phyloP scores from a whole-genome alignment of 1,139 yeast genomes.

The Scheffersomyces illinoinensis region DNA sequence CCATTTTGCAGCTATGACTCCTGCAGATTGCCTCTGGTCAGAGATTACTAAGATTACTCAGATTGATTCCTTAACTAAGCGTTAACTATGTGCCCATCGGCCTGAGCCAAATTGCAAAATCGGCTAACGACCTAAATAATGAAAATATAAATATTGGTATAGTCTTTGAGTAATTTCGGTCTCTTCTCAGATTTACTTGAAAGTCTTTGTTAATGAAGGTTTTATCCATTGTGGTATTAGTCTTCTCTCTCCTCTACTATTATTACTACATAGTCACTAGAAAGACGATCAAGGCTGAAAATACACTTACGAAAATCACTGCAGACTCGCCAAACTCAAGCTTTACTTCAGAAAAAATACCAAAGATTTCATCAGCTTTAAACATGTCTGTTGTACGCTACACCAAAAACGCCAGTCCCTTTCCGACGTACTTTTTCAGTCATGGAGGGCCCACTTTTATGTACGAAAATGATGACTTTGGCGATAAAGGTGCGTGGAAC shows the following conservation, averaged over 20 bases:
- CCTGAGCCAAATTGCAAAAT: not conserved
- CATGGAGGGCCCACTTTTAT: slow-evolving; percentile 83
- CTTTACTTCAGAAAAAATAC: not conserved
- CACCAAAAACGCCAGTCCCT: slow-evolving; percentile 23
- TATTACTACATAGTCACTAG: not conserved
- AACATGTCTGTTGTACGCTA: slow-evolving; percentile 1
- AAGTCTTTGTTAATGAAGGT: not conserved
- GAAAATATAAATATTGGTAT: not conserved
- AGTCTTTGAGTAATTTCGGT: not conserved
- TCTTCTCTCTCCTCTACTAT: not conserved
- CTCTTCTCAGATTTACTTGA: not conserved
- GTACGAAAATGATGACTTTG: slow-evolving; percentile 43
- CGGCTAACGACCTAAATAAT: not conserved
- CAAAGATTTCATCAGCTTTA: not conserved
- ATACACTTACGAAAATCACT: not conserved
- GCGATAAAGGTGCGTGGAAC: slow-evolving; percentile 62
- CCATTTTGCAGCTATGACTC: not conserved
- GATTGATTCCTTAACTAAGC: not conserved
- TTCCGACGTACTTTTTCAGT: slow-evolving; percentile 65
- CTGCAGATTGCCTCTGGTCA: not conserved
- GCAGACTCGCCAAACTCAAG: not conserved
- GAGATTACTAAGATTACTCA: not conserved
- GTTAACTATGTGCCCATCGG: not conserved
- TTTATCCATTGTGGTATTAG: not conserved
- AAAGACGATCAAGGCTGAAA: not conserved